Base-by-base conservation (phyloP, 352 stramenopile species). In the Saprolegnia diclina region DNA sequence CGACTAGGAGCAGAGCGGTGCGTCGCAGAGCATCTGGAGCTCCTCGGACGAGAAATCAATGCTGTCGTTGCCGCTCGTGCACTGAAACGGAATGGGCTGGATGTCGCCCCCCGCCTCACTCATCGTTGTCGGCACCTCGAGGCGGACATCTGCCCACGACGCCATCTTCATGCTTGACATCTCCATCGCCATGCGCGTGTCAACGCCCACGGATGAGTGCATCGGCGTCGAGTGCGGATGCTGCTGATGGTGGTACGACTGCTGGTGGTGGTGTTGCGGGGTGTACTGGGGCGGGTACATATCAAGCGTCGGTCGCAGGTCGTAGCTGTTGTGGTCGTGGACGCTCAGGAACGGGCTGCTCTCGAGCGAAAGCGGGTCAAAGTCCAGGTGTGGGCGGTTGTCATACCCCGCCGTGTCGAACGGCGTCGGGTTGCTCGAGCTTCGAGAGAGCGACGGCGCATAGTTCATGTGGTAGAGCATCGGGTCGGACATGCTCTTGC, bases 1-100 rank as follows among this genome's bases (percentile, higher is more conserved):
- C 42, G 42, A 48, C 10, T 59, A 59, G 24, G 52, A 59, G 35
- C 52, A 59, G 35, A 59, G 24, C 13, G 52, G 52, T 16, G 52
- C 52, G 35, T 59, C 52, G 35, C 52, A 59, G 13, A 59, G n/a
- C 13, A 59, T 59, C 35, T 59, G 52, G 3, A 59, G 52, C 35
- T 59, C 52, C 35, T 59, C 52, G 52, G 52, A 59, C 19, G 52
- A 59, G 35, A 59, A 59, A 59, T 59, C 35, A 24, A 59, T 10
- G 13, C 52, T n/a, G 11, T 16, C 11, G 13, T 16, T 24, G 52
- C n/a, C 52, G 13, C 13, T n/a, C 42, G 42, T n/a, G 13, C 11
- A n/a, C 24, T 42, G 24, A 59, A 59, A 59, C 24, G 52, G 52
- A 9, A 59, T 59, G 3, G 52, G 52, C 35, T 59, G 52, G 35